Conservation (phyloP, 495 filamentous ascomycete species). For the Penicillium chermesinum region DNA sequence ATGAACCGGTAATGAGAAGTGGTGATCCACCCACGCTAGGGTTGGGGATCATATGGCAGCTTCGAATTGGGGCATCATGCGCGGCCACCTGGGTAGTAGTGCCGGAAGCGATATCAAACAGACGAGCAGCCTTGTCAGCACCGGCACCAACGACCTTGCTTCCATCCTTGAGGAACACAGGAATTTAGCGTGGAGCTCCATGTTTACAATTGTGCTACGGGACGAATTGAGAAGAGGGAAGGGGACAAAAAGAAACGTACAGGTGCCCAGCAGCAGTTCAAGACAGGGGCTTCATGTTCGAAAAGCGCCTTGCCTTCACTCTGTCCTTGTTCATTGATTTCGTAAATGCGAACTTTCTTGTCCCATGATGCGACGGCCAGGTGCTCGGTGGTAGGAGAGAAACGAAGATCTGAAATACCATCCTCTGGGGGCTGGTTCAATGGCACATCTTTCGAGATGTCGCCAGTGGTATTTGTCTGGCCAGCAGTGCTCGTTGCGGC, state of each 20-base stretch:
- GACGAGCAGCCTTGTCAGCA: slow-evolving; percentile 75
- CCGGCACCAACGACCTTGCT: slow-evolving; percentile 75
- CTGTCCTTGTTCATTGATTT: slow-evolving; percentile 65
- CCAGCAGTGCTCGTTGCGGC: slow-evolving; percentile 39
- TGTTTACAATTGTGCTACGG: not conserved
- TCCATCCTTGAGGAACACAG: slow-evolving; percentile 48
- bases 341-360: slow-evolving; percentile 89
- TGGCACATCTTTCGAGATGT: slow-evolving; percentile 82
- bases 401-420: slow-evolving; percentile 76
- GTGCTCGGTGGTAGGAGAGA: slow-evolving; percentile 72
- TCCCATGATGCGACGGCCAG: slow-evolving; percentile 89
- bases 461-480: slow-evolving; percentile 71
- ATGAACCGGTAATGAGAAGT: slow-evolving; percentile 81
- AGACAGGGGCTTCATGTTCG: slow-evolving; percentile 68
- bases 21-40: slow-evolving; percentile 46
- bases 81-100: slow-evolving; percentile 51
- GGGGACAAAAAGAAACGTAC: slow-evolving; percentile 43
- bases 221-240: not conserved
- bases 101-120: slow-evolving; percentile 65
- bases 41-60: slow-evolving; percentile 66
- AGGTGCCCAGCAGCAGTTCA: slow-evolving; percentile 78
- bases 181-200: slow-evolving; percentile 4
- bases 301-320: slow-evolving; percentile 75
- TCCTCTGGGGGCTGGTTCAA: slow-evolving; percentile 75
- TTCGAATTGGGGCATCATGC: slow-evolving; percentile 76